A percentile compares a stretch with the other conserved stretches of the same genome.
These are phyloP conservation scores for Acrodontium crateriforme DNA, from an alignment of 2,329 filamentous ascomycete genomes.

Conservation along the genomic window DNA sequence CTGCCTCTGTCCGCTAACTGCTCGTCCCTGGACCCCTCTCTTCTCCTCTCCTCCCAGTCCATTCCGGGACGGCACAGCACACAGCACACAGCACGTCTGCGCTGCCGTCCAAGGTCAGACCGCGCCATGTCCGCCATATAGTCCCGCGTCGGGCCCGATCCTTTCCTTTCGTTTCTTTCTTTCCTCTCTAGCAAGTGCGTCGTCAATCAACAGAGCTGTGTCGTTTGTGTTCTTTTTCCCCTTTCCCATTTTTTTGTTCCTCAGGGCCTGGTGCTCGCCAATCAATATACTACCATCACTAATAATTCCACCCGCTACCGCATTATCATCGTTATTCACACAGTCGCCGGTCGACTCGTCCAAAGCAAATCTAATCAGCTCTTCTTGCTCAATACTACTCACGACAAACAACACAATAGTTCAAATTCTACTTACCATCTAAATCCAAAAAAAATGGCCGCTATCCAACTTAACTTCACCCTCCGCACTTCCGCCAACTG, in stretches of 20 bases:
- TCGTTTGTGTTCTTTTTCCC: constrained; percentile 30
- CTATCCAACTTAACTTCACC: constrained; percentile 87
- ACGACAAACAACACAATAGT: constrained; percentile 11
- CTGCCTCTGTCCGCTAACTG: background rate
- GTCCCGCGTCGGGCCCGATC: too few relatives aligned
- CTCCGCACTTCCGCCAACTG: constrained; percentile 91
- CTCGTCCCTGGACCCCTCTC: too few relatives aligned
- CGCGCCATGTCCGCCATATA: too few relatives aligned
- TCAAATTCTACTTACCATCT: constrained; percentile 5
- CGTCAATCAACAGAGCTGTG: constrained; percentile 34
- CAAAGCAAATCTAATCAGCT: constrained; percentile 30
- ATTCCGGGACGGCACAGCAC: too few relatives aligned
- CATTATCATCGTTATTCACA: constrained; percentile 21
- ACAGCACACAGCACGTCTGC: too few relatives aligned
- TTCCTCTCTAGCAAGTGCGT: constrained; percentile 38
- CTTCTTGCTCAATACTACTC: constrained; percentile 34
- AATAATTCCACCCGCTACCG: constrained; percentile 13
- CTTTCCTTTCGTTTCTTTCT: constrained; percentile 15
- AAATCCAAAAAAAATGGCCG: constrained; percentile 48
- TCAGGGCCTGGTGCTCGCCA: constrained; percentile 33
- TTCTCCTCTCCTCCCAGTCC: too few relatives aligned
- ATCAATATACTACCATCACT: constrained; percentile 6
- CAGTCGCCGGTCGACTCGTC: constrained; percentile 22
- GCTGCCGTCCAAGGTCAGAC: too few relatives aligned
- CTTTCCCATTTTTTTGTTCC: constrained; percentile 27